Evolutionary conservation across 2,329 filamentous ascomycete genomes (phyloP).

Genomic region (Ceratocystis diversiconidia): DNA sequence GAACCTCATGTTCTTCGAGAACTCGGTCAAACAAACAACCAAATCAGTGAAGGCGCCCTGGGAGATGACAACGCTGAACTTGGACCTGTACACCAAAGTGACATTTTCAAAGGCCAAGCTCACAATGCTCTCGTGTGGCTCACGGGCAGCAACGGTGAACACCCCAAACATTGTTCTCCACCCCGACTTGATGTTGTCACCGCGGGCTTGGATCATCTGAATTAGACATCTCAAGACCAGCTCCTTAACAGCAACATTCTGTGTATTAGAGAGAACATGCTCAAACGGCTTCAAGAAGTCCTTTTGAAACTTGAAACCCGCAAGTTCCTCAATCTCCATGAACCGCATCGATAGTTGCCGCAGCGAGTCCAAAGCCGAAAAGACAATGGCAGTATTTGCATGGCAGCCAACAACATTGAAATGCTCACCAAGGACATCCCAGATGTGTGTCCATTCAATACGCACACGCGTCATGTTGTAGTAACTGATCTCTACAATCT

Average conservation of each 20-base stretch:
- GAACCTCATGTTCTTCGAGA: conserved; percentile 96
- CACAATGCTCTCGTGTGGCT: conserved; percentile 89
- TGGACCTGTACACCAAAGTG: conserved; percentile 83
- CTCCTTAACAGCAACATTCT: conserved; percentile 84
- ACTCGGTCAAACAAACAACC: conserved; percentile 91
- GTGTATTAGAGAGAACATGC: conserved; percentile 89
- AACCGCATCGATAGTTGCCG: conserved; percentile 96
- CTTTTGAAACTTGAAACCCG: conserved; percentile 99
- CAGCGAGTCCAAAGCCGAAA: conserved; percentile 90
- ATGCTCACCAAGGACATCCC: conserved; percentile 93
- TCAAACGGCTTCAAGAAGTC: conserved; percentile 98
- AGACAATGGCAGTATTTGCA: conserved; percentile 90
- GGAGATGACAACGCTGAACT: conserved; percentile 89
- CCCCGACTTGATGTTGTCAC: conserved; percentile 91
- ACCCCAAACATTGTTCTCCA: conserved; percentile 99
- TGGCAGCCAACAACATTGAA: conserved; percentile 98
- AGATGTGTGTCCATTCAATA: conserved; percentile 97
- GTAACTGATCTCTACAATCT: conserved; percentile 96
- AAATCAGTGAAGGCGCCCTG: conserved; percentile 95
- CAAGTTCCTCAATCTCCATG: conserved; percentile 93
- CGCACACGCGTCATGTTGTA: conserved; percentile 99
- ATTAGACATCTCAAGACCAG: conserved; percentile 92
- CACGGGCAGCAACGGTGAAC: conserved; percentile 86
- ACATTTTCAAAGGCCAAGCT: conserved; percentile 93
- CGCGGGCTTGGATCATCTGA: conserved; percentile 96